phyloP scores from a whole-genome alignment of 2,329 filamentous ascomycete genomes.

The Verticillium albo-atrum region DNA sequence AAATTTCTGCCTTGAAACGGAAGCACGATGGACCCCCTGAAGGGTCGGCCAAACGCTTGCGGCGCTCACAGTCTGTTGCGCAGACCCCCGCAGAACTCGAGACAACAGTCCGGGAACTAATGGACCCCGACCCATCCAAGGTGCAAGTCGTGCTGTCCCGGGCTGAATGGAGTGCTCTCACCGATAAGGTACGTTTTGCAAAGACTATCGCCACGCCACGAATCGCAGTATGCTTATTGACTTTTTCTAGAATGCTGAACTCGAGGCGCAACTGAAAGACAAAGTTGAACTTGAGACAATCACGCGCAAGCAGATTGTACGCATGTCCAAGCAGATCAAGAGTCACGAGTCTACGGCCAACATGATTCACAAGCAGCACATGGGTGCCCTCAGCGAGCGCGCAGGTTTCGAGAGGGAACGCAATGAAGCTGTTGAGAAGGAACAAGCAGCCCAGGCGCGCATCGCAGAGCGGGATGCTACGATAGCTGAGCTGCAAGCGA shows the following conservation, averaged over 20 bases:
- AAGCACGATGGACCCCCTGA: slow-evolving; percentile 21
- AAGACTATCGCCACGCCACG: neutral
- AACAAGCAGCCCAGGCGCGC: slow-evolving; percentile 31
- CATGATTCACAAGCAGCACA: slow-evolving; percentile 40
- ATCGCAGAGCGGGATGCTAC: slow-evolving; percentile 30
- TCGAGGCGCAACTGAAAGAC: slow-evolving; percentile 29
- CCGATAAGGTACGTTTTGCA: neutral
- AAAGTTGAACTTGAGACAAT: slow-evolving; percentile 17
- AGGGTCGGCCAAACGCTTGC: neutral
- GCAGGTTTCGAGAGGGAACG: slow-evolving; percentile 41
- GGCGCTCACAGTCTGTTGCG: neutral
- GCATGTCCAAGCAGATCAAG: slow-evolving; percentile 30
- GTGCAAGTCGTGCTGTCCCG: neutral
- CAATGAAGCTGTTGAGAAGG: slow-evolving; percentile 33
- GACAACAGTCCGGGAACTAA: neutral
- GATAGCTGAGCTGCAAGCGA: slow-evolving; percentile 30
- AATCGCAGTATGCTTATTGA: neutral
- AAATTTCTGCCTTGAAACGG: slow-evolving; percentile 35
- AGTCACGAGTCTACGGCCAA: slow-evolving; percentile 39
- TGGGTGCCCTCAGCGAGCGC: slow-evolving; percentile 47
- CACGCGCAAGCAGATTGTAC: slow-evolving; percentile 9
- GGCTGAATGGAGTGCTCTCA: neutral
- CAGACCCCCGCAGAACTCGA: neutral
- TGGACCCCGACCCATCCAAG: neutral
- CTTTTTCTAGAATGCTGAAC: slow-evolving; percentile 6